Evolutionary conservation across 345 rosid species (phyloP).

Genomic region (Bretschneidera sinensis): DNA sequence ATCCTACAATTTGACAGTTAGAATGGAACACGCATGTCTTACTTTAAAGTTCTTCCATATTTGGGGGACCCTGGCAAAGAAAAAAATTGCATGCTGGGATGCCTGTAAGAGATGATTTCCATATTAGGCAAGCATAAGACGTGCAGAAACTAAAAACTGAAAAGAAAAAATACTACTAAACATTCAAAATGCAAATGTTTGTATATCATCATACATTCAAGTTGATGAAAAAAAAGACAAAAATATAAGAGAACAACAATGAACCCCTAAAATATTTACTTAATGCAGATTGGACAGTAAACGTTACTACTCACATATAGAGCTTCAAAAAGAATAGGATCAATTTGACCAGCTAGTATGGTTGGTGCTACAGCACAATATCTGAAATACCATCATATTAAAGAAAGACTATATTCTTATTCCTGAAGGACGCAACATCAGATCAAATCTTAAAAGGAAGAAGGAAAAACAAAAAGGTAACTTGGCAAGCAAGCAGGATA

Average conservation of each 20-base stretch:
- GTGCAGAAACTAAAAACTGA: neutral
- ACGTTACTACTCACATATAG: constrained; percentile 63
- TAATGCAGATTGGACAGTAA: constrained; percentile 1
- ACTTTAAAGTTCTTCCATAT: constrained; percentile 84
- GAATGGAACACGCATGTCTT: constrained; percentile 21
- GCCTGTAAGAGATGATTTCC: constrained; percentile 47
- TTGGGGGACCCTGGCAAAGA: constrained; percentile 89
- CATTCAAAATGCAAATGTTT: neutral
- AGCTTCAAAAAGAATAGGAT: constrained; percentile 84
- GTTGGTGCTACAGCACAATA: constrained; percentile 86
- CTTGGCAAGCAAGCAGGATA: constrained; percentile 40
- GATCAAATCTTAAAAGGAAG: neutral
- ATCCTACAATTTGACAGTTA: neutral
- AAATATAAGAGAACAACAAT: neutral
- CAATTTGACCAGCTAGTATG: constrained; percentile 71
- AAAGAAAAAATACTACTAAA: constrained; percentile 2
- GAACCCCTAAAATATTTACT: neutral
- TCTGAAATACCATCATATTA: constrained; percentile 38
- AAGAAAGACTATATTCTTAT: constrained; percentile 19
- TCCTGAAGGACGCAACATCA: constrained; percentile 7
- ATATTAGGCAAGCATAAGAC: constrained; percentile 3
- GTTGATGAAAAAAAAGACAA: neutral
- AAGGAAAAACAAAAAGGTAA: neutral
- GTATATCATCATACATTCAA: neutral
- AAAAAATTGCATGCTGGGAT: constrained; percentile 91